Percentiles rank a stretch among this genome's conserved stretches.
phyloP scores from a whole-genome alignment of 345 rosid species.

The Hibiscus tridactylites region DNA sequence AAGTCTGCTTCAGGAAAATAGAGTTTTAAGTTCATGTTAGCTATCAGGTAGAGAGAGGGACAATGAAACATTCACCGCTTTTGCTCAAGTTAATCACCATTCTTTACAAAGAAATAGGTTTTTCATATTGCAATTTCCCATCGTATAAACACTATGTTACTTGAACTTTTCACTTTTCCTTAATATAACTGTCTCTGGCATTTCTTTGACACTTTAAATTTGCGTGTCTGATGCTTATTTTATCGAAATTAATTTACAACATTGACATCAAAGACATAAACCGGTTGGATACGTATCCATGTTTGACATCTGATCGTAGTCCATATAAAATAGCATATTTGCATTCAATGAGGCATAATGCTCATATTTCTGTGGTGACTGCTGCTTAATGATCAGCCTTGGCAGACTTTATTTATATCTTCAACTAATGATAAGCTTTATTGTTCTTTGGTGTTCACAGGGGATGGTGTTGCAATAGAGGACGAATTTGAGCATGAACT shows the following conservation, averaged over 20 bases:
- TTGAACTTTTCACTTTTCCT: background rate
- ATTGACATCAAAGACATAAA: background rate
- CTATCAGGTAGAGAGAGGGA: too few relatives aligned
- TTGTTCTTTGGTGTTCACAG: constrained; percentile 25
- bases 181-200: background rate
- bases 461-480: constrained; percentile 30
- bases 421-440: constrained; percentile 6
- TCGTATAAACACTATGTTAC: background rate
- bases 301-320: background rate
- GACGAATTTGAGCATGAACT: constrained; percentile 50
- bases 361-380: background rate
- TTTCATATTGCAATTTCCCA: background rate
- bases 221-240: background rate
- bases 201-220: background rate
- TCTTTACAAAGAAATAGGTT: background rate
- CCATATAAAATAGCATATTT: background rate
- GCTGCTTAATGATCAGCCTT: constrained; percentile 1
- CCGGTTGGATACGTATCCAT: background rate
- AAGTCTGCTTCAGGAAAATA: background rate
- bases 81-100: too few relatives aligned
- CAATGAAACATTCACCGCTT: too few relatives aligned
- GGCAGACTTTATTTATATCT: background rate
- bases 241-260: background rate
- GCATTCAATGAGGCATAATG: background rate
- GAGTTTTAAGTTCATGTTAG: too few relatives aligned